These are phyloP conservation scores for Candida mattraensis DNA, from an alignment of 805 yeast species.

Conservation along the genomic window DNA sequence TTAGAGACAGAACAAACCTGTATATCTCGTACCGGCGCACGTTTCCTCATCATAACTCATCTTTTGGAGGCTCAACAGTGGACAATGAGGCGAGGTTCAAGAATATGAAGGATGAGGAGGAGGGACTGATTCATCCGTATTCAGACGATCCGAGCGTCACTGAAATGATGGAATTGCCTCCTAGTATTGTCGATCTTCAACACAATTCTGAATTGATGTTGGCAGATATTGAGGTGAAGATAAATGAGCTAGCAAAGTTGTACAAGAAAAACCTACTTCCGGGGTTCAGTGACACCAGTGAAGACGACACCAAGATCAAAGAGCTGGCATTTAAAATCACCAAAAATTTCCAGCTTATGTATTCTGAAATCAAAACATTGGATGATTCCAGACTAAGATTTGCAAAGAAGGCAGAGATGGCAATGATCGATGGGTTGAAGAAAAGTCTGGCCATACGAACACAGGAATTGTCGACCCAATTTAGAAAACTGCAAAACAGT, in stretches of 20 bases:
- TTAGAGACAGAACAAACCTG: conserved; percentile 91
- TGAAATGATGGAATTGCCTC: conserved; percentile 64
- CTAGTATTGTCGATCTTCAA: conserved; percentile 73
- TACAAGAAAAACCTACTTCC: conserved; percentile 86
- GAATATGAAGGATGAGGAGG: conserved; percentile 52
- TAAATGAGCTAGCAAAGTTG: conserved; percentile 61
- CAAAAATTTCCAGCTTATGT: conserved; percentile 73
- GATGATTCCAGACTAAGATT: conserved; percentile 36
- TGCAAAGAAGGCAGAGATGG: conserved; percentile 47
- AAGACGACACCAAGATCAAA: conserved; percentile 78
- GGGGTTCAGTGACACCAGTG: conserved; percentile 77
- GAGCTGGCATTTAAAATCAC: conserved; percentile 73
- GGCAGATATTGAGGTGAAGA: conserved; percentile 48
- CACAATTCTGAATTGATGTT: conserved; percentile 68
- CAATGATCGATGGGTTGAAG: conserved; percentile 76
- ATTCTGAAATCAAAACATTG: conserved; percentile 69
- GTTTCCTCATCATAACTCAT: conserved; percentile 61
- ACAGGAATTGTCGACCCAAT: conserved; percentile 73
- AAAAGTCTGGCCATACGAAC: conserved; percentile 82
- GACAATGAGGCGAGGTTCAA: conserved; percentile 31
- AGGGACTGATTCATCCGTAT: conserved; percentile 48
- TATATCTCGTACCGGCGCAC: conserved; percentile 87
- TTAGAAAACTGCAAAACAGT: conserved; percentile 84
- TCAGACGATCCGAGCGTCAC: conserved; percentile 23
- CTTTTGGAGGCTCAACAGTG: conserved; percentile 14